A percentile compares a stretch with the other conserved stretches of the same genome.
Evolutionary conservation across 331 rosid genomes (phyloP).

Genomic region (Malus hybrid): DNA sequence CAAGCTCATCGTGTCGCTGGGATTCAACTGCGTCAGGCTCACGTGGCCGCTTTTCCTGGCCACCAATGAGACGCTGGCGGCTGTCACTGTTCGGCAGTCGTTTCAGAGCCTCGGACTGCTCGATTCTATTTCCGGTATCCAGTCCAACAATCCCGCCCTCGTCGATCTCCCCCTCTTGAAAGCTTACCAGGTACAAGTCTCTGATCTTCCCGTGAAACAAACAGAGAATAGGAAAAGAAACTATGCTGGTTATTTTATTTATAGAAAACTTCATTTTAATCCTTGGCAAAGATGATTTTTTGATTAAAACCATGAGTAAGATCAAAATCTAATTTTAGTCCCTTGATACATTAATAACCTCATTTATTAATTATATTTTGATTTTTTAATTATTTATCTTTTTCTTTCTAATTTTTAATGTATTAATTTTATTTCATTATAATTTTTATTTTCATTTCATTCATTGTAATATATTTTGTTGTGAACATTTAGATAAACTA

Average conservation of each 20-base stretch:
- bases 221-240: not conserved
- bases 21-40: slow-evolving; percentile 92
- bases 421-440: too few species aligned
- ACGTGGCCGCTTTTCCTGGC: slow-evolving; percentile 69
- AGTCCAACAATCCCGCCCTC: slow-evolving; percentile 68
- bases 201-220: not conserved
- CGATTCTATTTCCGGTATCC: slow-evolving; percentile 55
- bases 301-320: too few species aligned
- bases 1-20: slow-evolving; percentile 34
- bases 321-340: too few species aligned
- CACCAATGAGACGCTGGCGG: slow-evolving; percentile 52
- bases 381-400: too few species aligned
- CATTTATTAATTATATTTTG: too few species aligned
- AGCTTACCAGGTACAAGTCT: slow-evolving; percentile 61
- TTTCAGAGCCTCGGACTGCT: slow-evolving; percentile 53
- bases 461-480: too few species aligned
- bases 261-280: too few species aligned
- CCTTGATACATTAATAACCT: too few species aligned
- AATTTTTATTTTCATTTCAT: too few species aligned
- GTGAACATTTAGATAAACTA: too few species aligned
- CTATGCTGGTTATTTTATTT: not conserved
- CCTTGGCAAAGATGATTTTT: too few species aligned
- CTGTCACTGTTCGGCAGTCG: slow-evolving; percentile 62
- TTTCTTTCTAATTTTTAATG: too few species aligned
- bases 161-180: slow-evolving; percentile 60